Evolutionary conservation across 208 protist genomes (phyloP), one percentile per base, ranked within the genome.

Genomic region (Trypanosoma platydactyli): DNA sequence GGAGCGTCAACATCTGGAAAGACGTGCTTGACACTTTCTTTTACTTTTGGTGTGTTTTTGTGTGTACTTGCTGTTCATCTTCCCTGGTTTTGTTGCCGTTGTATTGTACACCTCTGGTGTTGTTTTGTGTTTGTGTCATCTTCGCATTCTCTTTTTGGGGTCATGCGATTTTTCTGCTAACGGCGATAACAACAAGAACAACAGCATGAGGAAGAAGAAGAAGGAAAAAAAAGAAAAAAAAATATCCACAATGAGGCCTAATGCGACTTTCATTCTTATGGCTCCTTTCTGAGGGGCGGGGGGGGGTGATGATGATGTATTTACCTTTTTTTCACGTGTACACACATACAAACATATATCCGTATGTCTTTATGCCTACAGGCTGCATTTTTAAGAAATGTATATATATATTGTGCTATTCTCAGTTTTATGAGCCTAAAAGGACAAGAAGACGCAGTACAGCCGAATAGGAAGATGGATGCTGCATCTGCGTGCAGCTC

Each of bases 1-100:
- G 45, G 64, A 70, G 38, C 64, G 42, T 24, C 12, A 50, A 25
- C 63, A 35, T 41, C 44, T 68, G 11, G 24, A 18, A 15, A 25
- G 55, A 60, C 7, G 22, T 60, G 22, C n/a, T 46, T 56, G n/a
- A 30, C 38, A 1, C 29, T 20, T 12, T 64, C 51, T 53, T 53
- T 9, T 63, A 40, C 9, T 41, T 3, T n/a, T 11, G 25, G 18
- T 45, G 1, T 62, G 5, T 49, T 35, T 62, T 18, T 29, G 3
- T 54, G 5, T 64, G 24, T 64, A 53, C 54, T 40, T 54, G 40
- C 44, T 52, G 1, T 53, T 53, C 25, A 25, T 54, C 29, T 51
- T 50, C 20, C 3, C 25, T 24, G 7, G 3, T 29, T 48, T 48
- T 41, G 13, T 20, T 50, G 20, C n/a, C 11, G 25, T n/a, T n/a